Evolutionary conservation across 1,284 basidiomycete genomes (phyloP).

Genomic region (Inonotus hispidus): DNA sequence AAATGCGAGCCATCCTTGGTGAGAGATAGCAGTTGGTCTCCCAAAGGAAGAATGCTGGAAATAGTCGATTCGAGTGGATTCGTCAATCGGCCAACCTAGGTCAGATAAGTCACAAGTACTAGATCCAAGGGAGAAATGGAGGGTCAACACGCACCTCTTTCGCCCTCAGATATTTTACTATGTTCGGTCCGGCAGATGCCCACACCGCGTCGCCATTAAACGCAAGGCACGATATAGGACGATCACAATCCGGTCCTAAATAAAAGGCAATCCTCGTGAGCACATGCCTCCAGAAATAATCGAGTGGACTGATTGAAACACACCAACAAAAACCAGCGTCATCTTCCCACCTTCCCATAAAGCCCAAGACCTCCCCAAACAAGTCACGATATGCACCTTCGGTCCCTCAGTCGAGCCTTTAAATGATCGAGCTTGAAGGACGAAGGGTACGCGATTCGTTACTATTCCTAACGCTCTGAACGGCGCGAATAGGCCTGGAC

Average conservation of each 20-base stretch:
- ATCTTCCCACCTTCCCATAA: conserved; percentile 96
- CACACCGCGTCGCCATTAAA: conserved; percentile 88
- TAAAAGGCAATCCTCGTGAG: neutral
- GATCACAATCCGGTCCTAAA: conserved; percentile 72
- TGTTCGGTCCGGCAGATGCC: conserved; percentile 64
- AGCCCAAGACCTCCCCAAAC: conserved; percentile 88
- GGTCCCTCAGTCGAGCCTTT: conserved; percentile 86
- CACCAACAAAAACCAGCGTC: conserved; percentile 89
- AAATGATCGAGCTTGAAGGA: conserved; percentile 80
- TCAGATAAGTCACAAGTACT: conserved; percentile 15
- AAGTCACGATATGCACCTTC: conserved; percentile 80
- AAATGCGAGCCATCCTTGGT: conserved; percentile 78
- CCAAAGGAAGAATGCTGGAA: conserved; percentile 69
- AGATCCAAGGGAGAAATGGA: conserved; percentile 11
- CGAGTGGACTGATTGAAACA: conserved; percentile 28
- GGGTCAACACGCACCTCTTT: conserved; percentile 59
- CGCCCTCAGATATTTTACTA: conserved; percentile 81
- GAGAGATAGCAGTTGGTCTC: conserved; percentile 72
- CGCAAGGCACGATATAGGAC: conserved; percentile 70
- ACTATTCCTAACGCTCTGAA: conserved; percentile 93
- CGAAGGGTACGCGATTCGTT: conserved; percentile 89
- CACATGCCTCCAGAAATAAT: neutral
- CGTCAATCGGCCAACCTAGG: conserved; percentile 44
- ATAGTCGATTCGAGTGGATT: conserved; percentile 62
- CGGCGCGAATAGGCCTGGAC: conserved; percentile 77